Base-by-base conservation (phyloP, 768 basidiomycete genomes). In the Fibroporia radiculosa region DNA sequence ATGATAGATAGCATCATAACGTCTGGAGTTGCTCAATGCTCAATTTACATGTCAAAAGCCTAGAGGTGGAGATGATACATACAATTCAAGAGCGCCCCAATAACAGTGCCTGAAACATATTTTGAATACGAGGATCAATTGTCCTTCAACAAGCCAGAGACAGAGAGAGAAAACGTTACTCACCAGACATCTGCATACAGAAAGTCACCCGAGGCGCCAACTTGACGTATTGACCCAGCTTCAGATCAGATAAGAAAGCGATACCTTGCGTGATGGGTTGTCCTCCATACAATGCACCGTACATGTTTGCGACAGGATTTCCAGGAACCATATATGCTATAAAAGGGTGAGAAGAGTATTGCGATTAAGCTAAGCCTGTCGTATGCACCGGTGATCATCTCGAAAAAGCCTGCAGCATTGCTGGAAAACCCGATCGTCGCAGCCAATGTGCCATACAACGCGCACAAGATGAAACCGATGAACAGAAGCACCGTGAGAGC, bases 191-290 rank as follows among this genome's bases (percentile, higher is more conserved):
- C 44, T 60, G 59, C 59, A 60, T 60, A 26, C 51, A 39, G 59
- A 84, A 82, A 1, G 80, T 75, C 28, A 73, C 51, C n/a, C 79
- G 75, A 34, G 81, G 81, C 31, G 80, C 78, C 32, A 83, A 68
- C 62, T 82, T 82, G 18, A 71, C 69, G 52, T 72, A 66, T 55
- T 71, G 70, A 23, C 64, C 67, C 62, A 76, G 71, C 62, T 82
- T 82, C 13, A 82, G 64, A 55, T 82, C 80, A 14, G 75, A 68
- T 40, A 80, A 66, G 18, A 81, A 62, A 1, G 72, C 64, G 40
- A 60, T 59, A 26, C 74, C 74, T 57, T 80, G 76, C 28, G 65
- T 47, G 49, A 61, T 57, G 4, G 59, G 55, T 48, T 60, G 55
- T 39, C 55, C 56, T 33, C 57, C 60, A 12, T 73, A 71, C 43